Conservation (phyloP, 345 rosid species). For the Aethionema arabicum region DNA sequence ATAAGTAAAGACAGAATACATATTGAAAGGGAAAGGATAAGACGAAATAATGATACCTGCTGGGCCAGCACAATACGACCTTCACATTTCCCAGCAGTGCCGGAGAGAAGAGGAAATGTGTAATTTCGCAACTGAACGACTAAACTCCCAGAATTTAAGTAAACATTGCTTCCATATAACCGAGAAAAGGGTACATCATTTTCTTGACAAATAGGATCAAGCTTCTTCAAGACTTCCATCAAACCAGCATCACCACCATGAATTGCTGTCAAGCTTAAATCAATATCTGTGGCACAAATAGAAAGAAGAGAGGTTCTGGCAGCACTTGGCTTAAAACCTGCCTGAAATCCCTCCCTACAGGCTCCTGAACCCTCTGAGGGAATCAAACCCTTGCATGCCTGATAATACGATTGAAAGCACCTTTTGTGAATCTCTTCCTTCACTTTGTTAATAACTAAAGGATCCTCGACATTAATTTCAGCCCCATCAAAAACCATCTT, state of each 20-base stretch:
- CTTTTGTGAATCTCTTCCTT: conserved; percentile 65
- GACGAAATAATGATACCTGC: conserved; percentile 57
- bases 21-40: conserved; percentile 17
- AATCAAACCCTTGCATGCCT: conserved; percentile 75
- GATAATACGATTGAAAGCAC: conserved; percentile 77
- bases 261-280: conserved; percentile 68
- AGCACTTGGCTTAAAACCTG: conserved; percentile 82
- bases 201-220: conserved; percentile 77
- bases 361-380: conserved; percentile 87
- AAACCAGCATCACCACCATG: conserved; percentile 89
- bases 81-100: conserved; percentile 79
- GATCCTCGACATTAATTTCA: conserved; percentile 63
- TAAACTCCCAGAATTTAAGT: conserved; percentile 58
- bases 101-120: conserved; percentile 83
- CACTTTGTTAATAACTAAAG: conserved; percentile 53
- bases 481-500: conserved; percentile 54
- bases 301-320: conserved; percentile 76
- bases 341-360: conserved; percentile 74
- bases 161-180: conserved; percentile 78
- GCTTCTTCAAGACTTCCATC: conserved; percentile 73
- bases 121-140: conserved; percentile 73
- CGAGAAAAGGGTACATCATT: conserved; percentile 84
- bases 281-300: conserved; percentile 81
- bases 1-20: background rate
- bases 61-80: conserved; percentile 87